Evolutionary conservation across 805 yeast genomes (phyloP), one percentile per base, ranked within the genome.

Genomic region (Myxozyma melibiosi): DNA sequence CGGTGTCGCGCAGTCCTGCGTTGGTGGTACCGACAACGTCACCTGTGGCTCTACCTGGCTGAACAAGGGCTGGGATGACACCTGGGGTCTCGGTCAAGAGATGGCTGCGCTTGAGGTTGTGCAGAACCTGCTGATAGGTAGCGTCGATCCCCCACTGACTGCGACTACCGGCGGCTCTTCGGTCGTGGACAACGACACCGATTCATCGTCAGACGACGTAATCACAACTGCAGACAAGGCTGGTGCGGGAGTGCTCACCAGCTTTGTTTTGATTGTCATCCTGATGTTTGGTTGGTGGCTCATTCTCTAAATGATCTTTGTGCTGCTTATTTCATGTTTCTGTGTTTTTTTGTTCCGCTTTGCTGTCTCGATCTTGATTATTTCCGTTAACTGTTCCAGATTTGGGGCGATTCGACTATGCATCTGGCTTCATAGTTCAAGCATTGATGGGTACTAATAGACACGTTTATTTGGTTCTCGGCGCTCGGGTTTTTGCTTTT

Each of bases 11-110:
- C 73, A 75, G 61, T 81, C 92, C 0, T 91, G 97, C 73, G 76
- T 86, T 1, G 97, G 97, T 63, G 97, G 97, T 66, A 57, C 73
- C 4, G 97, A 91, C 71, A 88, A 88, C 16, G 86, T 83, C 63
- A 91, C 97, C 0, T 92, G 98, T 76, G 97, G 97, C 28, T 67
- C 80, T 55, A 79, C 86, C 68, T 91, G 97, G 98, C 73, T 80
- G 2, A 18, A 33, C n/a, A 44, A 31, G n/a, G 82, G 81, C 20
- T 87, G 86, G 84, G 97, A 91, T 72, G 84, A 80, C 1, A 67
- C 68, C 43, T 89, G 81, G 67, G 97, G 97, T 2, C 77, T 91
- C 33, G 97, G 97, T 52, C 96, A 92, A 74, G 96, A 92, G 73
- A 86, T 88, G 80, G 75, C 85, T 30, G 96, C 97, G 0, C 73